Evolutionary conservation across 2,329 filamentous ascomycete genomes (phyloP).

Genomic region (Nectriaceae sp.): DNA sequence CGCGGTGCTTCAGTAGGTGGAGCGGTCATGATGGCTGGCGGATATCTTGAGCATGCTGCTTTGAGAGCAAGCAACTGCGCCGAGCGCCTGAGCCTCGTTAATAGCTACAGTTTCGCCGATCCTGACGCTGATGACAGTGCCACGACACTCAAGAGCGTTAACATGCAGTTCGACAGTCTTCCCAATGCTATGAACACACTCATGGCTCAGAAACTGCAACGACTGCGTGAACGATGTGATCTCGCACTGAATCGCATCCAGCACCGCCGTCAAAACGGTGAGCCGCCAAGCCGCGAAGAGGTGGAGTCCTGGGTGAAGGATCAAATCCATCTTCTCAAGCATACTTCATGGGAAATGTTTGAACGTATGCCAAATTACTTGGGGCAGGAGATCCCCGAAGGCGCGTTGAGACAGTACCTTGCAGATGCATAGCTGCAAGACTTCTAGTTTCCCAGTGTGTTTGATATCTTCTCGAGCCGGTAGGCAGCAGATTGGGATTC

Average conservation of each 20-base stretch:
- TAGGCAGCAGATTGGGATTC: too few relatives aligned
- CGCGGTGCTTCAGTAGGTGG: slow-evolving; percentile 7
- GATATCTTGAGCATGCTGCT: slow-evolving; percentile 9
- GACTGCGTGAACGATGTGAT: neutral
- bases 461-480: too few relatives aligned
- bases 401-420: slow-evolving; percentile 2
- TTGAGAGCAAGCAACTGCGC: slow-evolving; percentile 4
- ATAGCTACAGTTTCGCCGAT: slow-evolving; percentile 8
- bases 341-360: slow-evolving; percentile 13
- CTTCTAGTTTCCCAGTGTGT: neutral
- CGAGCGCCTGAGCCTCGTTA: slow-evolving; percentile 10
- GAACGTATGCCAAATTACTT: slow-evolving; percentile 8
- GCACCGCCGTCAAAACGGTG: neutral
- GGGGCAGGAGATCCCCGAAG: slow-evolving; percentile 2
- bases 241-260: neutral
- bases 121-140: slow-evolving; percentile 8
- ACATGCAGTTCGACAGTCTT: slow-evolving; percentile 3
- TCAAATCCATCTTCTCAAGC: slow-evolving; percentile 7
- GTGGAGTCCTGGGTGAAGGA: slow-evolving; percentile 10
- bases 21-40: slow-evolving; percentile 10
- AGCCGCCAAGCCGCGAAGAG: slow-evolving; percentile 2
- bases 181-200: slow-evolving; percentile 1
- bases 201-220: slow-evolving; percentile 1
- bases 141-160: slow-evolving; percentile 7
- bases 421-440: neutral